Conservation (phyloP, 805 yeast species). For the Schwanniomyces vanrijiae region DNA sequence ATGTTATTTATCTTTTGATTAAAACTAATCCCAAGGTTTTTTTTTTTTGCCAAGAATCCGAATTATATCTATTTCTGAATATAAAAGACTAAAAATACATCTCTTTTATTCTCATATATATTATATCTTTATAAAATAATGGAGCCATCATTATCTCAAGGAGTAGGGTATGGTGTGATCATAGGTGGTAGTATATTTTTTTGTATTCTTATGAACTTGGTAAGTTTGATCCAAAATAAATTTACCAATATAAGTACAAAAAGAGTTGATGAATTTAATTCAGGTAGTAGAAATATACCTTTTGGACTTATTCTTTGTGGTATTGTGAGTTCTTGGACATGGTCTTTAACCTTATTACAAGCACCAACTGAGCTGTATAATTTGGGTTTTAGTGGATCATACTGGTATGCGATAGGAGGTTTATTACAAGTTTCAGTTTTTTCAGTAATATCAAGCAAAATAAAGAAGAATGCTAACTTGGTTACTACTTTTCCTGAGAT, state of each 20-base stretch:
- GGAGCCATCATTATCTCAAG: too few species aligned
- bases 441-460: constrained; percentile 31
- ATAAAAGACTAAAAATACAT: too few species aligned
- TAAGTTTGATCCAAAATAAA: too few species aligned
- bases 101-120: too few species aligned
- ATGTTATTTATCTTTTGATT: too few species aligned
- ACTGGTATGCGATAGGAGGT: constrained; percentile 25
- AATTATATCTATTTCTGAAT: too few species aligned
- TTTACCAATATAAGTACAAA: constrained; percentile 11
- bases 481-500: constrained; percentile 32
- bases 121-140: too few species aligned
- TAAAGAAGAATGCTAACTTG: constrained; percentile 34
- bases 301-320: constrained; percentile 28
- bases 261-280: constrained; percentile 16
- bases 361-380: constrained; percentile 20
- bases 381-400: constrained; percentile 22
- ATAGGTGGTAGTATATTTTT: too few species aligned
- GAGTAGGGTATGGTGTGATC: too few species aligned
- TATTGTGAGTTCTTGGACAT: constrained; percentile 26
- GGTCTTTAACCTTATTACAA: constrained; percentile 25
- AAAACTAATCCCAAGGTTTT: too few species aligned
- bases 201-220: too few species aligned
- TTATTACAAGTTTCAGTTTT: constrained; percentile 32
- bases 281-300: constrained; percentile 16
- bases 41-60: too few species aligned